Conservation (phyloP, 1,284 basidiomycete genomes). For the Macrocystidia cucumis region DNA sequence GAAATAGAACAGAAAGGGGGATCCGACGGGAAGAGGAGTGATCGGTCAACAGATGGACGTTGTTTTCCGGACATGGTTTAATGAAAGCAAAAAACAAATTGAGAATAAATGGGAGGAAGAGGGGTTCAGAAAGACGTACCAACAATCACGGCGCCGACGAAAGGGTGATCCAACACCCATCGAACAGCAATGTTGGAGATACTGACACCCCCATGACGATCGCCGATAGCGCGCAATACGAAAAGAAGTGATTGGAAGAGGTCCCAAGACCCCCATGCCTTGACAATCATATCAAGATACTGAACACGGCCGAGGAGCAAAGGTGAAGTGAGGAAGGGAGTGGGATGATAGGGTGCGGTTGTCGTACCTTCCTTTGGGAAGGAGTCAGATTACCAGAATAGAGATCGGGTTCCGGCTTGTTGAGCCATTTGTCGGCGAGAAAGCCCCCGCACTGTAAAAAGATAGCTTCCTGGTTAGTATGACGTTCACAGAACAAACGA, state of each 20-base stretch:
- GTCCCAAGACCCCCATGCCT: conserved; percentile 70
- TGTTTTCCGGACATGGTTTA: too few species aligned
- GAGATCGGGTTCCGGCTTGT: conserved; percentile 58
- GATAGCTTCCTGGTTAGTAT: conserved; percentile 1
- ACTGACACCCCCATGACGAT: conserved; percentile 58
- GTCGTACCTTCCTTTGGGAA: conserved; percentile 68
- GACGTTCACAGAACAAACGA: too few species aligned
- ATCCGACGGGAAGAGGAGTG: too few species aligned
- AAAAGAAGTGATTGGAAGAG: conserved; percentile 63
- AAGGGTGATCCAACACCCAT: conserved; percentile 74
- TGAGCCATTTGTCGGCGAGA: conserved; percentile 69
- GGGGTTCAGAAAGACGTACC: conserved; percentile 46
- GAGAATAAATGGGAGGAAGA: conserved; percentile 2
- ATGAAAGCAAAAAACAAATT: conserved; percentile 4
- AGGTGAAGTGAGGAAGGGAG: conserved; percentile 7
- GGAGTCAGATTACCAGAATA: conserved; percentile 63
- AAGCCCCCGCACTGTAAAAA: conserved; percentile 70
- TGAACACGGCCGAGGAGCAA: conserved; percentile 18
- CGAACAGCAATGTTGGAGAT: conserved; percentile 74
- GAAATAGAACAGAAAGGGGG: too few species aligned
- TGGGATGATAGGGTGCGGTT: conserved; percentile 4
- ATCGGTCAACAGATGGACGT: too few species aligned
- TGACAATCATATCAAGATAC: conserved; percentile 78
- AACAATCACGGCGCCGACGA: conserved; percentile 73
- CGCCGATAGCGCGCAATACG: conserved; percentile 55